Evolutionary conservation across 768 basidiomycete genomes (phyloP).

Genomic region (Russula sp.): DNA sequence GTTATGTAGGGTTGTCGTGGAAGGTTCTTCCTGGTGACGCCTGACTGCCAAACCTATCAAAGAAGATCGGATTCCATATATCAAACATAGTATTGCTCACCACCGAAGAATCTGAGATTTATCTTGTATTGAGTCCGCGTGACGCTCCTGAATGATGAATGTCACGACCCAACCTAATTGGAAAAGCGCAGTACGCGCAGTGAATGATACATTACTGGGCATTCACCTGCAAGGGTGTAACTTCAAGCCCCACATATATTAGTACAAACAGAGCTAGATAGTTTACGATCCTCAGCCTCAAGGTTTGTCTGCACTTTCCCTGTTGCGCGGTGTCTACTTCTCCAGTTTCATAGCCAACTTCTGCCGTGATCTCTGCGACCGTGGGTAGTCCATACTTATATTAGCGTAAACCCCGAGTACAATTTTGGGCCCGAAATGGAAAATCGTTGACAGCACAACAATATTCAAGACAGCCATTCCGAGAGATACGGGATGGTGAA

Average conservation of each 20-base stretch:
- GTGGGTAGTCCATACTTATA: no score
- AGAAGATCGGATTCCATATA: no score
- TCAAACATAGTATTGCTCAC: no score
- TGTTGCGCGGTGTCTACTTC: constrained; percentile 30
- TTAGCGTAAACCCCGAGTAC: no score
- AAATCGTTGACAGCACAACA: constrained; percentile 24
- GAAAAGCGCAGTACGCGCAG: neutral
- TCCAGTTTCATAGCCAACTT: constrained; percentile 28
- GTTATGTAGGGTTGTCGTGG: no score
- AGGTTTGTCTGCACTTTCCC: constrained; percentile 27
- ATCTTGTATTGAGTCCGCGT: no score
- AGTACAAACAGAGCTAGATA: constrained; percentile 34
- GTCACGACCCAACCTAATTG: no score
- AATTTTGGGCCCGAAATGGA: constrained; percentile 24
- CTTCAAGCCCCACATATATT: no score
- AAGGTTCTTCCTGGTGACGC: no score
- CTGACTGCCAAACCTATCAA: no score
- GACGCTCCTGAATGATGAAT: no score
- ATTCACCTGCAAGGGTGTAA: neutral
- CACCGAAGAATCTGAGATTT: no score
- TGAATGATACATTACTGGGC: neutral
- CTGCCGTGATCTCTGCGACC: constrained; percentile 23
- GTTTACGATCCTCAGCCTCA: constrained; percentile 34
- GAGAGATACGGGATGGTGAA: constrained; percentile 39
- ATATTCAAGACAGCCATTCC: constrained; percentile 26